phyloP scores from a whole-genome alignment of 75 land plant genomes.

The Sequoia sempervirens region DNA sequence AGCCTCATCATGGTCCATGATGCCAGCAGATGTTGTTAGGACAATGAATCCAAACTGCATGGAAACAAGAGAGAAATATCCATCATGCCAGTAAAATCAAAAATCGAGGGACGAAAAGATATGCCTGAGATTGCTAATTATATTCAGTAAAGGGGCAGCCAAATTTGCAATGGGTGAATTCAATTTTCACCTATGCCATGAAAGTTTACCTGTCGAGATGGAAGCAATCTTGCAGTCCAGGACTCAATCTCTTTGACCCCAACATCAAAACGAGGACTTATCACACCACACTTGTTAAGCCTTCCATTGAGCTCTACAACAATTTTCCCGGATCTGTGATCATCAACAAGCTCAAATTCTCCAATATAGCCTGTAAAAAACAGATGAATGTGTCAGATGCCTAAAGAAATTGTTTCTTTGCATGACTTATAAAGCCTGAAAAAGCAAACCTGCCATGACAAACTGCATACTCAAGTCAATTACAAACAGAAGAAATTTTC shows the following conservation, averaged over 20 bases:
- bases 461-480: not conserved
- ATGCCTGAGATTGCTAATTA: not conserved
- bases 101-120: not conserved
- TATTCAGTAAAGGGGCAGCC: not conserved
- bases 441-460: not conserved
- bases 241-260: slow-evolving; percentile 52
- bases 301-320: slow-evolving; percentile 66
- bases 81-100: not conserved
- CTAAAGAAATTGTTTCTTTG: not conserved
- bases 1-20: slow-evolving; percentile 73
- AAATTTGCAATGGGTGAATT: not conserved
- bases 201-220: slow-evolving; percentile 55
- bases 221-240: slow-evolving; percentile 65
- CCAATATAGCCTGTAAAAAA: slow-evolving; percentile 55
- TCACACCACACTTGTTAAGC: slow-evolving; percentile 68
- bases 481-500: not conserved
- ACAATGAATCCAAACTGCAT: slow-evolving; percentile 66
- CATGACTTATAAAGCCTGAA: not conserved
- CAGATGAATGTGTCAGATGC: not conserved
- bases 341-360: slow-evolving; percentile 68
- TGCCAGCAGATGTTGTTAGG: slow-evolving; percentile 61
- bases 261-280: slow-evolving; percentile 63
- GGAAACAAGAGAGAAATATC: not conserved
- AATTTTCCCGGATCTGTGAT: slow-evolving; percentile 58
- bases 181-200: not conserved